These are phyloP conservation scores for Eruca vesicaria DNA, from an alignment of 441 rosid species.

Conservation along the genomic window DNA sequence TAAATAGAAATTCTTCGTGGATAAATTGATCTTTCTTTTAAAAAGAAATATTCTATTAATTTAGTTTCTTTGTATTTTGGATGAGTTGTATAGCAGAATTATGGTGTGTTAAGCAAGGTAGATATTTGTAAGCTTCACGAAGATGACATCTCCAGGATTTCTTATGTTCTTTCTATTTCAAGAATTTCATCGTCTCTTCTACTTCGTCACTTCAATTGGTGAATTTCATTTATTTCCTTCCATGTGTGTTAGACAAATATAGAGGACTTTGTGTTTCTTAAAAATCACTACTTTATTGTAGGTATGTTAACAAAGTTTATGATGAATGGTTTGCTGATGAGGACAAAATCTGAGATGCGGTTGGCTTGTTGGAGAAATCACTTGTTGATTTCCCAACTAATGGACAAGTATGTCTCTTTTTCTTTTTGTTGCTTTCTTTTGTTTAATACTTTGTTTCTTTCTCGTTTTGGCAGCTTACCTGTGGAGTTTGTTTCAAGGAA, in stretches of 20 bases:
- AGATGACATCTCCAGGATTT: constrained; percentile 58
- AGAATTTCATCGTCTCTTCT: constrained; percentile 43
- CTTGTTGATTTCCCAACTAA: constrained; percentile 41
- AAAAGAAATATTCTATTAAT: too few relatives aligned
- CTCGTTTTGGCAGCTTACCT: constrained; percentile 45
- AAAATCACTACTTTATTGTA: constrained; percentile 7
- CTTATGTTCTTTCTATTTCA: constrained; percentile 59
- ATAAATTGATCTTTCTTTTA: too few relatives aligned
- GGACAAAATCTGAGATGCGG: constrained; percentile 55
- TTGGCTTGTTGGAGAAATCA: constrained; percentile 63
- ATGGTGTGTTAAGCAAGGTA: constrained; percentile 52
- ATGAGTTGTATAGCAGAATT: too few relatives aligned
- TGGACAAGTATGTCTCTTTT: constrained; percentile 49
- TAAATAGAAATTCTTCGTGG: too few relatives aligned
- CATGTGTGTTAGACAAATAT: too few relatives aligned
- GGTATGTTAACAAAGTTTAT: constrained; percentile 78
- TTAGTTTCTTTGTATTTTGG: too few relatives aligned
- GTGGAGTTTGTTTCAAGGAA: constrained; percentile 71
- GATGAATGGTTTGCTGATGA: constrained; percentile 86
- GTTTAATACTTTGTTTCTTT: neutral
- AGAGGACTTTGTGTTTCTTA: too few relatives aligned
- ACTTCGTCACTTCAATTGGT: constrained; percentile 73
- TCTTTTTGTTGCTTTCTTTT: neutral
- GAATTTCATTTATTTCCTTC: neutral
- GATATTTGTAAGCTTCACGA: constrained; percentile 63